Conservation (phyloP, 495 filamentous ascomycete species). For the Beverwykella pulmonaria region DNA sequence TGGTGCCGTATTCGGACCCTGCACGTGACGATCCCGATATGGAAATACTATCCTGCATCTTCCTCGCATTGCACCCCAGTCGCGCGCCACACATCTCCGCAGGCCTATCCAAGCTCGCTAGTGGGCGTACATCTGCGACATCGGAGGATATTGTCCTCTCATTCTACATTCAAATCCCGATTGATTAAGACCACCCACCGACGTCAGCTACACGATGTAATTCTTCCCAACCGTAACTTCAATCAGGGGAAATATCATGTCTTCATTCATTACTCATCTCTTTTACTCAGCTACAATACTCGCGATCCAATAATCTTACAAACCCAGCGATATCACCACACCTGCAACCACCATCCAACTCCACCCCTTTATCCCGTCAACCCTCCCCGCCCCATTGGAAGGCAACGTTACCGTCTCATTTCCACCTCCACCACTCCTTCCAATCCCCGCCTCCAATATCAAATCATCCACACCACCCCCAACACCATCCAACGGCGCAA, state of each 20-base stretch:
- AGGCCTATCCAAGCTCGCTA: no score
- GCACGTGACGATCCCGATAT: not conserved
- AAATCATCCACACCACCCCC: conserved; percentile 40
- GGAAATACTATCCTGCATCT: not conserved
- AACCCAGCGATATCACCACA: not conserved
- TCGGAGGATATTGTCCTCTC: no score
- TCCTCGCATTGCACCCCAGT: not conserved
- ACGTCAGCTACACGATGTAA: no score
- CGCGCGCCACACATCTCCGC: not conserved
- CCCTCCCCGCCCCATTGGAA: not conserved
- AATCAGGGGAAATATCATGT: no score
- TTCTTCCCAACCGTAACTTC: no score
- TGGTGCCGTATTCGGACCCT: not conserved
- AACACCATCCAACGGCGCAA: conserved; percentile 52
- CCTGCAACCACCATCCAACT: not conserved
- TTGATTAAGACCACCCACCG: no score
- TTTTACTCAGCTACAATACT: no score
- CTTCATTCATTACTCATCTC: no score
- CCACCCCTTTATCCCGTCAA: not conserved
- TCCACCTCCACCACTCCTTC: conserved; percentile 7
- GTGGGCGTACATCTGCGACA: no score
- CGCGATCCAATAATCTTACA: no score
- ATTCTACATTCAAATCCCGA: no score
- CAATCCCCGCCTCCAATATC: conserved; percentile 27
- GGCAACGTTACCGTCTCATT: not conserved